phyloP scores from a whole-genome alignment of 495 filamentous ascomycete species.

The Penicillium diatomitis region DNA sequence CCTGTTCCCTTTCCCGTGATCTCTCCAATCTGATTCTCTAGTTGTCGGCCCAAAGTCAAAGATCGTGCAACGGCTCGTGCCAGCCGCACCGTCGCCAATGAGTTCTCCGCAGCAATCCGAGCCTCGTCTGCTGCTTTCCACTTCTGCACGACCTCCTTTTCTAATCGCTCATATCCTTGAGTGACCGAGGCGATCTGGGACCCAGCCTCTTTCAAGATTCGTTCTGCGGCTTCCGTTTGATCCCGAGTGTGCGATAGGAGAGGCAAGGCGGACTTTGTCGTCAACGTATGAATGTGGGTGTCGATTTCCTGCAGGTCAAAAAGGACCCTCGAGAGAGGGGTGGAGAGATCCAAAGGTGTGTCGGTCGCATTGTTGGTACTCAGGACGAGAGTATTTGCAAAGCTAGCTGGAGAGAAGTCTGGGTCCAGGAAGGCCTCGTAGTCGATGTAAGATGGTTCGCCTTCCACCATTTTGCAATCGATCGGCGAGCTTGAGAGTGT shows the following conservation, averaged over 20 bases:
- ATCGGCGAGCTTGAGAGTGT: too few relatives aligned
- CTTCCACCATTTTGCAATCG: slow-evolving; percentile 25
- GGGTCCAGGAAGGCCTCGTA: slow-evolving; percentile 88
- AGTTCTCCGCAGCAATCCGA: slow-evolving; percentile 56
- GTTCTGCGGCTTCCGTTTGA: slow-evolving; percentile 57
- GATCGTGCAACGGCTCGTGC: slow-evolving; percentile 66
- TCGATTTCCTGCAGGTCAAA: slow-evolving; percentile 98
- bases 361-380: slow-evolving; percentile 88
- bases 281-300: slow-evolving; percentile 85
- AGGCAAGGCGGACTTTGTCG: slow-evolving; percentile 73
- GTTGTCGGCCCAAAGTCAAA: slow-evolving; percentile 71
- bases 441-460: slow-evolving; percentile 80
- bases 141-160: slow-evolving; percentile 73
- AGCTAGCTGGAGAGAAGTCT: slow-evolving; percentile 64
- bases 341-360: slow-evolving; percentile 83
- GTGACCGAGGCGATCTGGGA: slow-evolving; percentile 69
- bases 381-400: slow-evolving; percentile 82
- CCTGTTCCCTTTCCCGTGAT: slow-evolving; percentile 36
- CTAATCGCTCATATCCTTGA: slow-evolving; percentile 71
- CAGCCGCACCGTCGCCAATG: slow-evolving; percentile 70
- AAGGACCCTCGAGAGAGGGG: slow-evolving; percentile 83
- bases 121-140: slow-evolving; percentile 76
- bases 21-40: slow-evolving; percentile 72
- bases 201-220: slow-evolving; percentile 63
- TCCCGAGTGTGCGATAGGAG: slow-evolving; percentile 69